Evolutionary conservation across 371 early-diverging fungal genomes (phyloP).

Genomic region (Polyrhizophydium stewartii): DNA sequence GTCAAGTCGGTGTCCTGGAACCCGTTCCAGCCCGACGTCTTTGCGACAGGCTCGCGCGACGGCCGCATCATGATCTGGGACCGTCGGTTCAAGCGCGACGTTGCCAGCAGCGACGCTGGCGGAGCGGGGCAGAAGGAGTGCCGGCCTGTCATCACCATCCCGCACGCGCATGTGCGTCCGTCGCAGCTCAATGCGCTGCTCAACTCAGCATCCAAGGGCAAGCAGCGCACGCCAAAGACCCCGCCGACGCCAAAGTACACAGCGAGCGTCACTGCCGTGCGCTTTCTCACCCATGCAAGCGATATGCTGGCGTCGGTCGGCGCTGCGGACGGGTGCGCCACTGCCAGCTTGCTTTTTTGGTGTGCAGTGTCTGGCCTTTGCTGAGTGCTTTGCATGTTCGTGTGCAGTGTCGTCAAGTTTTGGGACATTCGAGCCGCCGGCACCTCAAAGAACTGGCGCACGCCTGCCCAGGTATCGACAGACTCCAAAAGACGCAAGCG

Average conservation of each 20-base stretch:
- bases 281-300: conserved; percentile 35
- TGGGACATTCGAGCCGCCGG: background rate
- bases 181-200: conserved; percentile 1
- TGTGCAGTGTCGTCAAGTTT: background rate
- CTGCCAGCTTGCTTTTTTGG: background rate
- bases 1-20: conserved; percentile 55
- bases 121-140: background rate
- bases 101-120: conserved; percentile 2
- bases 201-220: background rate
- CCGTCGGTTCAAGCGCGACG: conserved; percentile 32
- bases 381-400: background rate
- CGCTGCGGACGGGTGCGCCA: conserved; percentile 53
- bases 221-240: background rate
- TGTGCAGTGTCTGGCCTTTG: background rate
- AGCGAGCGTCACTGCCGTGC: conserved; percentile 51
- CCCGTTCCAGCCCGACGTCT: conserved; percentile 53
- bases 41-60: conserved; percentile 60
- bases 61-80: conserved; percentile 66
- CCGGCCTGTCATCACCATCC: background rate
- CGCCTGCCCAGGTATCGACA: background rate
- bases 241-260: conserved; percentile 5
- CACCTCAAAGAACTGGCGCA: background rate
- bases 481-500: background rate
- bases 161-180: background rate
- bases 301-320: conserved; percentile 50